Base-by-base conservation (phyloP, 306 rosid genomes). In the Comarum palustre region DNA sequence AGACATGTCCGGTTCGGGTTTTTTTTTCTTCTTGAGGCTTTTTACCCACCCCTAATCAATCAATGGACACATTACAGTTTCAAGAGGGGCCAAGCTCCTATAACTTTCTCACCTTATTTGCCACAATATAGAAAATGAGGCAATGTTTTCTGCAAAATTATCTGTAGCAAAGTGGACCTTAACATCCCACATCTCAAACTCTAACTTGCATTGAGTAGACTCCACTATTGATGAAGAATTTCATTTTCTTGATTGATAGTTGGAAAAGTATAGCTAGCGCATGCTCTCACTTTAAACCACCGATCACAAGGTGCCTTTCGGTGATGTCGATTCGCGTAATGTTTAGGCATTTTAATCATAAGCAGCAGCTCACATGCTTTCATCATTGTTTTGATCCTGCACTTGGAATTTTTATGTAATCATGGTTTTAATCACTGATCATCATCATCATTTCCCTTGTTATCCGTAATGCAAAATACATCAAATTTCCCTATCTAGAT, bases 321-420 rank as follows among this genome's bases (percentile, higher is more conserved):
- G 96, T 88, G 96, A 80, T 76, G 68, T 73, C 59, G 80, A 74
- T 77, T 61, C 73, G 74, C 75, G 77, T 68, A 50, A 3, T 42
- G 11, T 19, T 78, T 52, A 70, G 36, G 31, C n/a, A 77, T n/a
- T 57, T 69, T 46, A 1, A 66, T 34, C 75, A 66, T 72, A 68
- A 74, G 75, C 41, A 80, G 82, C 47, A 78, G 82, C 47, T 66
- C 89, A 79, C 88, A 83, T 87, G 89, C 69, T 67, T 79, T 77
- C 79, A 86, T 88, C 83, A 90, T 86, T 84, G 81, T 74, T 75
- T 82, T 74, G 75, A 80, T 87, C 64, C 77, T 79, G 84, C 93
- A 80, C 86, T 80, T 71, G 65, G 68, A 80, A 79, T 78, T 83
- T 54, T 19, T 68, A 82, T 76, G 79, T 72, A 14, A 70, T 83